Evolutionary conservation across 208 protist species (phyloP).

Genomic region (Crithidia sp.): DNA sequence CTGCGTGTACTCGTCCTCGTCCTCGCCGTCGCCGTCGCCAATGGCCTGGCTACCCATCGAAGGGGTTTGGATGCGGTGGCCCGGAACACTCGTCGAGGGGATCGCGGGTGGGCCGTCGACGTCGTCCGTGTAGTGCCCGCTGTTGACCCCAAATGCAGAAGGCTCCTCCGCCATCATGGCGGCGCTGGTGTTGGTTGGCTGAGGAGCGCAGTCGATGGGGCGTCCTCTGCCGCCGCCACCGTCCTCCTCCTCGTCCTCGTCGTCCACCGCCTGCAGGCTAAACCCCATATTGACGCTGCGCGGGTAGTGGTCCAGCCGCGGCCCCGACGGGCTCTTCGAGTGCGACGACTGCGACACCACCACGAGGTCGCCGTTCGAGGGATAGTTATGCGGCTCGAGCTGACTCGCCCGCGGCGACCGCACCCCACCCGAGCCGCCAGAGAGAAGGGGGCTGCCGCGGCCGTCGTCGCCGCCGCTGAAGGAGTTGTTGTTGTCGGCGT

Average conservation of each 20-base stretch:
- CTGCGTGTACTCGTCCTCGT: conserved; percentile 43
- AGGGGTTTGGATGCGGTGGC: not conserved
- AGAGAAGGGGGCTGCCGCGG: not conserved
- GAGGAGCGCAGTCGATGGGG: not conserved
- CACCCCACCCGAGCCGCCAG: not conserved
- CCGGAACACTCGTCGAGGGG: conserved; percentile 10
- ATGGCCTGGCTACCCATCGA: not conserved
- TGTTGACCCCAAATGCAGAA: not conserved
- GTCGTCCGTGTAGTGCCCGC: not conserved
- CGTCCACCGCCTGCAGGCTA: conserved; percentile 30
- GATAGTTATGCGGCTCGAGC: not conserved
- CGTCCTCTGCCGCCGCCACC: not conserved
- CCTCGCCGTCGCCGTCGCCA: conserved; percentile 18
- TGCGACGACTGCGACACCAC: conserved; percentile 19
- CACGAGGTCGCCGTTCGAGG: conserved; percentile 2
- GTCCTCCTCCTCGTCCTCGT: conserved; percentile 32
- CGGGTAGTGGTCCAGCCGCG: conserved; percentile 37
- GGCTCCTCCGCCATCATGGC: not conserved
- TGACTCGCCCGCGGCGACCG: conserved; percentile 6
- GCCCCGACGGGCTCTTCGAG: conserved; percentile 43
- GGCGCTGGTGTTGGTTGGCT: not conserved
- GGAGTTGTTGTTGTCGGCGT: not conserved
- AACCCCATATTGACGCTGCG: conserved; percentile 34
- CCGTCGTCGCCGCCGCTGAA: not conserved
- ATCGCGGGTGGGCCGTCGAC: not conserved